Evolutionary conservation across 169 alveolate genomes (phyloP).

Genomic region (Theileria luwenshuni): DNA sequence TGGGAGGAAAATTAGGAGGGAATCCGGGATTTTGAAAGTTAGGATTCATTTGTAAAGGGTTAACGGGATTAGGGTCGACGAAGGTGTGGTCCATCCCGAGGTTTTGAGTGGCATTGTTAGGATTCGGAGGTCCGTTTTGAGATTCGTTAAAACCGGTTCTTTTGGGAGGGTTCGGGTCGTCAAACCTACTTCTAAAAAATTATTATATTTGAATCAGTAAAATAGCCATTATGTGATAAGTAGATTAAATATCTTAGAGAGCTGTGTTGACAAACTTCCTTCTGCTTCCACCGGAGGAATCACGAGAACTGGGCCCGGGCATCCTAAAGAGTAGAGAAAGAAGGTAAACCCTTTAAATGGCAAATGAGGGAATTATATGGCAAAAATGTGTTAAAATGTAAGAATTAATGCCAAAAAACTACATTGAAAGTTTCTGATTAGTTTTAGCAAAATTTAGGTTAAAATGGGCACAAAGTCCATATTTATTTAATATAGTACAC

Average conservation of each 20-base stretch:
- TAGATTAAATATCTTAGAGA: neutral
- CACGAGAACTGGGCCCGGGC: constrained; percentile 21
- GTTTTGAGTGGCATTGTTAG: neutral
- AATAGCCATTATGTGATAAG: constrained; percentile 7
- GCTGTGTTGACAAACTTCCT: constrained; percentile 8
- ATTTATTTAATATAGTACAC: neutral
- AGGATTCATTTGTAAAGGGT: neutral
- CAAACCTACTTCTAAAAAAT: constrained; percentile 27
- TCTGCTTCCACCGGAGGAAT: constrained; percentile 1
- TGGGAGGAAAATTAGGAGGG: too few species aligned
- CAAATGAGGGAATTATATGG: too few species aligned
- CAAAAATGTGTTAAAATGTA: too few species aligned
- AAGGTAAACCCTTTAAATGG: neutral
- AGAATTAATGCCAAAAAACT: too few species aligned
- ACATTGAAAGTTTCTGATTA: too few species aligned
- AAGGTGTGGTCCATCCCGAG: neutral
- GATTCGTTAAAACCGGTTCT: constrained; percentile 6
- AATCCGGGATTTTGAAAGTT: too few species aligned
- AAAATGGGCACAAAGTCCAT: too few species aligned
- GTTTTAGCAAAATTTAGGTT: too few species aligned
- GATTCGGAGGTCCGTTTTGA: neutral
- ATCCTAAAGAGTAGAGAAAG: constrained; percentile 6
- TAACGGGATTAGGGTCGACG: neutral
- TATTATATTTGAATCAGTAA: neutral
- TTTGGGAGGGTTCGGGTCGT: constrained; percentile 19